Conservation (phyloP, 257 asterid genomes). For the Fraxinus anomala region DNA sequence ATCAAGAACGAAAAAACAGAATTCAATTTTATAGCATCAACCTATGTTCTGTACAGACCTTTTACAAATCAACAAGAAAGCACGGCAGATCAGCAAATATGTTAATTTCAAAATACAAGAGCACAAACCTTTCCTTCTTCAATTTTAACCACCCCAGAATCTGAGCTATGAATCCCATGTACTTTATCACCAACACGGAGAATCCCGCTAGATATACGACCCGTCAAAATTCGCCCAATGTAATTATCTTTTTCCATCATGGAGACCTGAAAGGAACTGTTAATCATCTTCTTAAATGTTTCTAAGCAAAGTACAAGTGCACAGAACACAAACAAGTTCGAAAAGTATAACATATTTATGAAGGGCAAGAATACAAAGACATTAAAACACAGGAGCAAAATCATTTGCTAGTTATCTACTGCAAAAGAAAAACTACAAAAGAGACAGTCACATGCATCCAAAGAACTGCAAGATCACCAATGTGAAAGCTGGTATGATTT, state of each 20-base stretch:
- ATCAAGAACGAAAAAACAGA: background rate
- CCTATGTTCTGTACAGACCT: background rate
- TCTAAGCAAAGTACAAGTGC: conserved; percentile 29
- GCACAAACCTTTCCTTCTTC: conserved; percentile 95
- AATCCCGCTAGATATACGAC: conserved; percentile 83
- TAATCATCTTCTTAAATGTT: conserved; percentile 50
- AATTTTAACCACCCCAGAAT: conserved; percentile 70
- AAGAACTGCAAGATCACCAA: conserved; percentile 1
- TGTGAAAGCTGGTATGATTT: conserved; percentile 10
- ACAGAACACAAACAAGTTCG: conserved; percentile 16
- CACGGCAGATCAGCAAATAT: background rate
- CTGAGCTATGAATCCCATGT: conserved; percentile 76
- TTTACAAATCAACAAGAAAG: background rate
- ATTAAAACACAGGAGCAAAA: conserved; percentile 13
- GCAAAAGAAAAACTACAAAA: conserved; percentile 7
- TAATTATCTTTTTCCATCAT: conserved; percentile 97
- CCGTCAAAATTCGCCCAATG: conserved; percentile 94
- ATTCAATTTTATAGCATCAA: background rate
- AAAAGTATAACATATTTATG: conserved; percentile 17
- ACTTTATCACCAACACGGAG: conserved; percentile 88
- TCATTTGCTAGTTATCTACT: conserved; percentile 1
- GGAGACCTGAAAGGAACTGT: conserved; percentile 85
- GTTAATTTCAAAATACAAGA: conserved; percentile 12
- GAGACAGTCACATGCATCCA: background rate
- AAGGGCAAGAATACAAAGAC: conserved; percentile 7